A percentile compares a stretch with the other conserved stretches of the same genome.
Conservation (phyloP, 2,329 filamentous ascomycete genomes). For the Talaromyces rugulosus region DNA sequence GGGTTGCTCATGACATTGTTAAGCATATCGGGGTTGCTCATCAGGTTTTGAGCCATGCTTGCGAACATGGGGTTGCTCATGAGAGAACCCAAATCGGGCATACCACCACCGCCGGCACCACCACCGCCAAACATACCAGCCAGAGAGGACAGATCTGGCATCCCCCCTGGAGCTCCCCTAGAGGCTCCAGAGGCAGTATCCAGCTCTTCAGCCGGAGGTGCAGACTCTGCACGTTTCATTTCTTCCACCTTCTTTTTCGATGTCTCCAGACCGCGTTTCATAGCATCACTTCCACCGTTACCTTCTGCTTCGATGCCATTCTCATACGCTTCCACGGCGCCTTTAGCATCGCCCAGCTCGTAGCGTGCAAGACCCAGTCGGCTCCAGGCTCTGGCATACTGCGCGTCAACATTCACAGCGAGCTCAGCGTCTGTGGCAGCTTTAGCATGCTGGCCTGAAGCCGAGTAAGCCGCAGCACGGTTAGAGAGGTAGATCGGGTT, state of each 20-base stretch:
- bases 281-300: slow-evolving; percentile 88
- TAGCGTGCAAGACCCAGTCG: slow-evolving; percentile 86
- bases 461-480: slow-evolving; percentile 89
- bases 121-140: slow-evolving; percentile 68
- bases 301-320: slow-evolving; percentile 92
- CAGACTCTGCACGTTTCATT: slow-evolving; percentile 55
- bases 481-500: slow-evolving; percentile 98
- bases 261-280: slow-evolving; percentile 96
- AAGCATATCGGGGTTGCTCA: slow-evolving; percentile 95
- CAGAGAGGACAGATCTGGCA: slow-evolving; percentile 67
- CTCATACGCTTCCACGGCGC: slow-evolving; percentile 90
- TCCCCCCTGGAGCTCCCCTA: slow-evolving; percentile 53
- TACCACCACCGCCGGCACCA: slow-evolving; percentile 60
- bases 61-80: slow-evolving; percentile 99
- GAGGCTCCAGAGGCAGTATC: slow-evolving; percentile 47
- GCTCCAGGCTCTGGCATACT: slow-evolving; percentile 97
- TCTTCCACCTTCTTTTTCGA: slow-evolving; percentile 84
- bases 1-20: slow-evolving; percentile 93
- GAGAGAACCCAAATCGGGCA: slow-evolving; percentile 81
- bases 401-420: slow-evolving; percentile 80
- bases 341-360: slow-evolving; percentile 84
- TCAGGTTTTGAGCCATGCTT: slow-evolving; percentile 92
- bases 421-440: slow-evolving; percentile 86
- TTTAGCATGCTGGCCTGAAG: slow-evolving; percentile 75
- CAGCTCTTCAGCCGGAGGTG: slow-evolving; percentile 48